Evolutionary conservation across 73 alveolate genomes (phyloP).

Genomic region (Paramecium sexaurelia): DNA sequence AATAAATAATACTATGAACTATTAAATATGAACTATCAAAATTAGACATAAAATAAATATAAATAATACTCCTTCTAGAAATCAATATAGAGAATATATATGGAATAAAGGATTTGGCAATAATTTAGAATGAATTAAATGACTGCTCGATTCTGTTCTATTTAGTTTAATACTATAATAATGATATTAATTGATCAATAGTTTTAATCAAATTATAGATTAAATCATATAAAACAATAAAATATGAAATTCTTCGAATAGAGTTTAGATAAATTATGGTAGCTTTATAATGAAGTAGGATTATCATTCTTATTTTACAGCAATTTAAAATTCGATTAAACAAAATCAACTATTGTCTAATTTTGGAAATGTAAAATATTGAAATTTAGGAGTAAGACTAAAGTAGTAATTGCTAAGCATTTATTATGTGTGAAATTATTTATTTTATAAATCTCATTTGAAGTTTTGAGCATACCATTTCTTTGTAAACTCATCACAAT

Average conservation of each 20-base stretch:
- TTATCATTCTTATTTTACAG: neutral
- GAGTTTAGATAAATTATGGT: neutral
- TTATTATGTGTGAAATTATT: neutral
- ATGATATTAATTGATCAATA: too few species aligned
- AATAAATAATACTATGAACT: too few species aligned
- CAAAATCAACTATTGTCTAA: neutral
- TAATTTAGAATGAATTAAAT: too few species aligned
- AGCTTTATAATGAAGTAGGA: neutral
- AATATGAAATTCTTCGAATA: neutral
- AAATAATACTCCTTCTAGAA: too few species aligned
- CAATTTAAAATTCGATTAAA: too few species aligned
- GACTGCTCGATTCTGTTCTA: too few species aligned
- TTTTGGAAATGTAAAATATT: neutral
- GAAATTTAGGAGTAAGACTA: neutral
- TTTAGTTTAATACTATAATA: too few species aligned
- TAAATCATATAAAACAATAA: neutral
- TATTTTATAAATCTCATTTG: slow-evolving; percentile 12
- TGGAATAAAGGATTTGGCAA: too few species aligned
- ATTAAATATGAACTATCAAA: too few species aligned
- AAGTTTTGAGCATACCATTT: slow-evolving; percentile 74
- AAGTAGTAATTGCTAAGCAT: neutral
- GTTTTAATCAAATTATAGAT: neutral
- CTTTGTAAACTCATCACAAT: slow-evolving; percentile 87
- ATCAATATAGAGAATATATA: too few species aligned
- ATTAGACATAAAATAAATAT: too few species aligned